A percentile compares a stretch with the other conserved stretches of the same genome.
phyloP scores from a whole-genome alignment of 2,329 filamentous ascomycete species.

The Scorias spongiosa region DNA sequence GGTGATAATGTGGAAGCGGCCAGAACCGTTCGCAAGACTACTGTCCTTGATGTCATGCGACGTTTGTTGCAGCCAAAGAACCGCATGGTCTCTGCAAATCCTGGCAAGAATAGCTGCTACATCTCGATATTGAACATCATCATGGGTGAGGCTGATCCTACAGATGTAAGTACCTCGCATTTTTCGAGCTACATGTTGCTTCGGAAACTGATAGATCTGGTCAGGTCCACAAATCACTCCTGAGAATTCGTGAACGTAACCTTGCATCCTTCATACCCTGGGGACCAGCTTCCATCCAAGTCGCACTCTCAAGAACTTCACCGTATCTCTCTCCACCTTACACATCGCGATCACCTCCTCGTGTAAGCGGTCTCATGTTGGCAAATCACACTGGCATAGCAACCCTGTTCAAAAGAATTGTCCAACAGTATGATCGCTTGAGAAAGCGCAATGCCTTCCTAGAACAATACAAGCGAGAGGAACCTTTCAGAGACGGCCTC shows the following conservation, averaged over 20 bases:
- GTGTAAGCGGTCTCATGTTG: conserved; percentile 91
- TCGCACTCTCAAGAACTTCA: conserved; percentile 88
- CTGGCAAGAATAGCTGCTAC: conserved; percentile 95
- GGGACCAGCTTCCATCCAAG: conserved; percentile 95
- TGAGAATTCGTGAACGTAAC: conserved; percentile 85
- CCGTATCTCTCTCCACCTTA: conserved; percentile 93
- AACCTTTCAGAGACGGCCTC: conserved; percentile 80
- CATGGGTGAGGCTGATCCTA: conserved; percentile 94
- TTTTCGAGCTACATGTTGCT: background rate
- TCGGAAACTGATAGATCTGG: background rate
- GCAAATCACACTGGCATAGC: conserved; percentile 97
- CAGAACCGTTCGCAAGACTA: conserved; percentile 95
- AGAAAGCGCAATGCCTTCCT: conserved; percentile 94
- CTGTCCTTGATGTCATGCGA: conserved; percentile 94
- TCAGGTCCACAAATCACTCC: conserved; percentile 81
- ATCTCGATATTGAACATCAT: conserved; percentile 99
- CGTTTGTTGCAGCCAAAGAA: conserved; percentile 94
- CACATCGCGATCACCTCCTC: conserved; percentile 70
- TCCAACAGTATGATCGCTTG: conserved; percentile 83
- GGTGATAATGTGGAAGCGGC: conserved; percentile 92
- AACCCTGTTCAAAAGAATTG: conserved; percentile 88
- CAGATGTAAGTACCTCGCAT: conserved; percentile 44
- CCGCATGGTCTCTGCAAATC: conserved; percentile 93
- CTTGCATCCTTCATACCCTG: conserved; percentile 96
- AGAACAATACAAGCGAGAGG: conserved; percentile 90